These are phyloP conservation scores for Beta lomatogona DNA, from an alignment of 179 eudicot genomes.

Conservation along the genomic window DNA sequence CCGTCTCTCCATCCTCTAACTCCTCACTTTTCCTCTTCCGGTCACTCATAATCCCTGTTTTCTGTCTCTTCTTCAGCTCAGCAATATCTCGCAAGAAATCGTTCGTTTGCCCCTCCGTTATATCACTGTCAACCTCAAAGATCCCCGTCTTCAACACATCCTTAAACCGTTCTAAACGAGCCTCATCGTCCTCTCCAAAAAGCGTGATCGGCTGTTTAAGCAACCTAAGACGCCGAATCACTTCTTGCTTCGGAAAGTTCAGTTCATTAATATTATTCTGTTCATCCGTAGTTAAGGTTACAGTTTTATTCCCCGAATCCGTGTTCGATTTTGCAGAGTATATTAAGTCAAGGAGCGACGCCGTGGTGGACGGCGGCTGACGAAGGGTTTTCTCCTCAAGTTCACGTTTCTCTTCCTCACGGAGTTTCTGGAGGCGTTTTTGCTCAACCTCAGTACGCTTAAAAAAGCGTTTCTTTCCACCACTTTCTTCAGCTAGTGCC, in stretches of 20 bases:
- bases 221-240: slow-evolving; percentile 77
- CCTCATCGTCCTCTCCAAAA: slow-evolving; percentile 85
- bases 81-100: slow-evolving; percentile 90
- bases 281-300: slow-evolving; percentile 52
- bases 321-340: slow-evolving; percentile 45
- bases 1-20: slow-evolving; percentile 62
- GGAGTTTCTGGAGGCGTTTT: slow-evolving; percentile 70
- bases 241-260: slow-evolving; percentile 71
- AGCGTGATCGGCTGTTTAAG: slow-evolving; percentile 85
- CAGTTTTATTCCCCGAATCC: slow-evolving; percentile 45
- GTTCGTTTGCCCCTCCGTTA: slow-evolving; percentile 96
- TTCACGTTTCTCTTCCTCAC: slow-evolving; percentile 81
- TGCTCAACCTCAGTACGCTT: slow-evolving; percentile 92
- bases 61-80: slow-evolving; percentile 91
- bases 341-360: slow-evolving; percentile 43
- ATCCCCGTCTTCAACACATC: slow-evolving; percentile 70
- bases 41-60: slow-evolving; percentile 66
- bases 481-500: slow-evolving; percentile 56
- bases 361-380: slow-evolving; percentile 38
- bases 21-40: slow-evolving; percentile 86
- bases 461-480: slow-evolving; percentile 64
- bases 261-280: slow-evolving; percentile 66
- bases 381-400: slow-evolving; percentile 59
- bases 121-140: slow-evolving; percentile 88
- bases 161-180: slow-evolving; percentile 76